A percentile compares a stretch with the other conserved stretches of the same genome.
phyloP scores from a whole-genome alignment of 768 basidiomycete genomes.

The Boletus reticulatus region DNA sequence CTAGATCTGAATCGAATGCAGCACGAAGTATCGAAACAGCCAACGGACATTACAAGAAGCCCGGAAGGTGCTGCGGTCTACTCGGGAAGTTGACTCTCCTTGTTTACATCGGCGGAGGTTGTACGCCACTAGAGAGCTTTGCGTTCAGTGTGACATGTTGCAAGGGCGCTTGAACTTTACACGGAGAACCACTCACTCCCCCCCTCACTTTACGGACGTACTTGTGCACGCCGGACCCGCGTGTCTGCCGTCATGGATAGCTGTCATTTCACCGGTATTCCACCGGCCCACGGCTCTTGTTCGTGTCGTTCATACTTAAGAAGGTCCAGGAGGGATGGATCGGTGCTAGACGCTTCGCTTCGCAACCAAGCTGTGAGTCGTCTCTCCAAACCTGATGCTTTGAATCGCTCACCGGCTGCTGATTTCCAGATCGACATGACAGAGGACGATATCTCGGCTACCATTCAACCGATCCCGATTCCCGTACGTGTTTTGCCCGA shows the following conservation, averaged over 20 bases:
- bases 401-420: neutral
- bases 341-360: too few relatives aligned
- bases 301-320: neutral
- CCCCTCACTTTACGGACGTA: conserved; percentile 6
- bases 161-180: too few relatives aligned
- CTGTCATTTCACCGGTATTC: neutral
- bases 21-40: neutral
- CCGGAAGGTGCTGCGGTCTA: neutral
- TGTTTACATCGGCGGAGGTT: neutral
- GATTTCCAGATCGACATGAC: conserved; percentile 2
- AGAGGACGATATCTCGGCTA: neutral
- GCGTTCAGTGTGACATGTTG: neutral
- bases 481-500: conserved; percentile 12
- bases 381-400: neutral
- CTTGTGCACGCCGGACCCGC: conserved; percentile 8
- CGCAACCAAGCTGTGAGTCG: neutral
- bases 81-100: neutral
- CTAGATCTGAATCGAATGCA: too few relatives aligned
- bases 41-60: neutral
- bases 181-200: neutral
- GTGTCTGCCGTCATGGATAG: conserved; percentile 4
- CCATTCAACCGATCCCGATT: neutral
- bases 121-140: neutral
- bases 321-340: too few relatives aligned
- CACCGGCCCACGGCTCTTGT: neutral